Evolutionary conservation across 2,329 filamentous ascomycete genomes (phyloP).

Genomic region (Penicillium brasilianum): DNA sequence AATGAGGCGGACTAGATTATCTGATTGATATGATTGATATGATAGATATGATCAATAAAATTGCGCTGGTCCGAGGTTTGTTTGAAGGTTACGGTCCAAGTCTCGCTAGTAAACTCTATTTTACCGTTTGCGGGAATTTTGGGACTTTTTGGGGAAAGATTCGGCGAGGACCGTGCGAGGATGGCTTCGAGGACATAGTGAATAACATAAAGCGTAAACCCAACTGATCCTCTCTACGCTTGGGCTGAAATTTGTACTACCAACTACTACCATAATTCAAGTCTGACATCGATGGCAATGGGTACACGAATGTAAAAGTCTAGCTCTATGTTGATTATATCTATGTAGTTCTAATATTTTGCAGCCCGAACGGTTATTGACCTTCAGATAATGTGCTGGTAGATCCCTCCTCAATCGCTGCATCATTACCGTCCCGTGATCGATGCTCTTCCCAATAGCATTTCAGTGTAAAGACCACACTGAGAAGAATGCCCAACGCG

Average conservation of each 20-base stretch:
- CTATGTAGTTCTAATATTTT: neutral
- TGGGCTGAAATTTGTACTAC: neutral
- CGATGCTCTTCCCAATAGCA: constrained; percentile 18
- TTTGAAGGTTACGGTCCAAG: neutral
- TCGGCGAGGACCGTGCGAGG: neutral
- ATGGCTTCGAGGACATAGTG: neutral
- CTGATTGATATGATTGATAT: constrained; percentile 19
- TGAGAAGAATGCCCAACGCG: constrained; percentile 34
- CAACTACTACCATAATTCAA: neutral
- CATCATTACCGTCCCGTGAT: neutral
- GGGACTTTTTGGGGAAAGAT: neutral
- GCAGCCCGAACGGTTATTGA: neutral
- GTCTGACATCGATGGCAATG: neutral
- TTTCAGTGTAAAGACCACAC: constrained; percentile 21
- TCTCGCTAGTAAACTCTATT: constrained; percentile 4
- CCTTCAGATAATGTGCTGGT: neutral
- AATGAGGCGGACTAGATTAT: constrained; percentile 4
- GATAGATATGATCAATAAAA: constrained; percentile 15
- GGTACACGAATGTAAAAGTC: neutral
- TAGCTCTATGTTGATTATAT: neutral
- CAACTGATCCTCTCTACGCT: neutral
- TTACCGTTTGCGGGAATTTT: neutral
- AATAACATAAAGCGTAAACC: neutral
- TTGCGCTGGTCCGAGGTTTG: neutral
- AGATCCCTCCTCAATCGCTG: neutral